phyloP scores from a whole-genome alignment of 2,329 filamentous ascomycete species.

The Cladosporium sp. region DNA sequence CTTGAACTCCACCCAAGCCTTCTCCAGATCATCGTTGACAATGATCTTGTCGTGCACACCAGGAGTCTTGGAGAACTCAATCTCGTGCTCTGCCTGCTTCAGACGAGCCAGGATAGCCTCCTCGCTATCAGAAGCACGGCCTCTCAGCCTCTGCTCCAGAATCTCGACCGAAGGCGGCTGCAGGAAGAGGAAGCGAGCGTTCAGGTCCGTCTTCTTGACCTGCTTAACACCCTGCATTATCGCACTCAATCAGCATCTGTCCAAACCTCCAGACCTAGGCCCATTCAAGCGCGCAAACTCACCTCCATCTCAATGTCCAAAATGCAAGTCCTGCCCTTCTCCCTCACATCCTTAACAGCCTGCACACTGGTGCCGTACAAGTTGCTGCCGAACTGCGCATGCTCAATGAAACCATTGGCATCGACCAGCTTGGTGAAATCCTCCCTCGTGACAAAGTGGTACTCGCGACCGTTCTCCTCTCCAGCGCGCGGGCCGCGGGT shows the following conservation, averaged over 20 bases:
- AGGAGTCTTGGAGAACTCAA: constrained; percentile 64
- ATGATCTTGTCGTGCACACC: constrained; percentile 63
- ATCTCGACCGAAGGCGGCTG: constrained; percentile 70
- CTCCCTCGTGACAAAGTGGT: constrained; percentile 68
- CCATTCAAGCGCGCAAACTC: constrained; percentile 19
- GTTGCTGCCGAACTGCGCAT: constrained; percentile 80
- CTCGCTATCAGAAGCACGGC: constrained; percentile 73
- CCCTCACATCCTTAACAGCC: constrained; percentile 70
- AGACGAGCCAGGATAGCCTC: constrained; percentile 65
- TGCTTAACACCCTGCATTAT: constrained; percentile 73
- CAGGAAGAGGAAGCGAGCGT: constrained; percentile 79
- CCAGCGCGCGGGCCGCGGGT: constrained; percentile 71
- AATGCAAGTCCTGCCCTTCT: constrained; percentile 68
- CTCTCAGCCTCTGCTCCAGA: constrained; percentile 69
- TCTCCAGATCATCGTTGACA: constrained; percentile 61
- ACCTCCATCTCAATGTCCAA: constrained; percentile 97
- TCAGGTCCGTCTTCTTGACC: constrained; percentile 69
- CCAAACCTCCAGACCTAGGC: too few species aligned
- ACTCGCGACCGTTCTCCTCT: constrained; percentile 72
- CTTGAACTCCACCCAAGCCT: constrained; percentile 48
- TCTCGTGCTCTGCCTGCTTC: constrained; percentile 65
- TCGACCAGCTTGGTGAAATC: constrained; percentile 64
- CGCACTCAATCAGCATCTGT: too few species aligned
- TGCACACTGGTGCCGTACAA: constrained; percentile 78
- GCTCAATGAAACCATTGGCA: constrained; percentile 76